Conservation (phyloP, 257 asterid genomes). For the Schizonepeta tenuifolia region DNA sequence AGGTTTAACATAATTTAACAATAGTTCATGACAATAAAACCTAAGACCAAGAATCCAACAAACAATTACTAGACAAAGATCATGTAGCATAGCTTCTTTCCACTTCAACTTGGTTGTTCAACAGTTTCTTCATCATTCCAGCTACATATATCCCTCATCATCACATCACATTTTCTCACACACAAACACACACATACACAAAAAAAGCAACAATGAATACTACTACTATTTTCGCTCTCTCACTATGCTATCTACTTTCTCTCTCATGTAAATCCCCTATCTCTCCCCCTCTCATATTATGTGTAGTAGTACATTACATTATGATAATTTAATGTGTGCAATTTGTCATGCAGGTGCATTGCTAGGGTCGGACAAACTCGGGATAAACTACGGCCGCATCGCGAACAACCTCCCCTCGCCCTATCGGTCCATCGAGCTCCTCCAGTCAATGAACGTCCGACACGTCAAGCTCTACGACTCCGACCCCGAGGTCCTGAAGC, state of each 20-base stretch:
- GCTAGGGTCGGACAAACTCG: slow-evolving; percentile 36
- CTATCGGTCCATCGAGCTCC: slow-evolving; percentile 49
- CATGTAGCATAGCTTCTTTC: too few relatives aligned
- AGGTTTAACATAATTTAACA: too few relatives aligned
- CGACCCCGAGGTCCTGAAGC: slow-evolving; percentile 61
- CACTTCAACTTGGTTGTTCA: too few relatives aligned
- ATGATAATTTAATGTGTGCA: too few relatives aligned
- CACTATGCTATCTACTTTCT: slow-evolving; percentile 41
- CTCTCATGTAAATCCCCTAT: slow-evolving; percentile 48
- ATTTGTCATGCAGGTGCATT: slow-evolving; percentile 41
- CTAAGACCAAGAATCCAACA: too few relatives aligned
- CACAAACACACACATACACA: neutral
- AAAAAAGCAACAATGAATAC: slow-evolving; percentile 8
- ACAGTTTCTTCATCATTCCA: too few relatives aligned
- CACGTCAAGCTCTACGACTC: slow-evolving; percentile 68
- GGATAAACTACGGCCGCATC: slow-evolving; percentile 67
- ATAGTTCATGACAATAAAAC: too few relatives aligned
- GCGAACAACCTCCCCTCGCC: slow-evolving; percentile 66
- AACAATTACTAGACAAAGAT: too few relatives aligned
- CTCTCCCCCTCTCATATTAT: neutral
- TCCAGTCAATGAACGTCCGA: slow-evolving; percentile 47
- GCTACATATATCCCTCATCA: too few relatives aligned
- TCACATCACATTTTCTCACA: neutral
- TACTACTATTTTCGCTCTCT: slow-evolving; percentile 30
- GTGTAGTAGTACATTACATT: too few relatives aligned